A percentile compares a stretch with the other conserved stretches of the same genome.
Evolutionary conservation across 805 yeast species (phyloP).

Genomic region (Hanseniaspora mollemarum): DNA sequence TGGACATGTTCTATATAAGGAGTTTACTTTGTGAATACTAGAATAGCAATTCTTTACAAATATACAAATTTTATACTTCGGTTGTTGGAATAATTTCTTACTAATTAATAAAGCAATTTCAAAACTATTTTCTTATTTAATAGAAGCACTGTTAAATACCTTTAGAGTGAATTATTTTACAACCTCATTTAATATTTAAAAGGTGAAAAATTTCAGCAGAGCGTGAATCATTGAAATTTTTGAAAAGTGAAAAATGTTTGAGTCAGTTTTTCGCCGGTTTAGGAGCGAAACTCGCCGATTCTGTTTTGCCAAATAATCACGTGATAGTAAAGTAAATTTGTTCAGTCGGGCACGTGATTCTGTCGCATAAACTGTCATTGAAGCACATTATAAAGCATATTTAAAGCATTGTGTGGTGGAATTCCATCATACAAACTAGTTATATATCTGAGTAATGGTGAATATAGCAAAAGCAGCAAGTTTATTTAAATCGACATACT

Average conservation of each 20-base stretch:
- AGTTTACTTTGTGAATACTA: not conserved
- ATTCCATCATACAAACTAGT: too few species aligned
- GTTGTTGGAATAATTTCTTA: not conserved
- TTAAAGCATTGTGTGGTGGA: not conserved
- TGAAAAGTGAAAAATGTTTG: not conserved
- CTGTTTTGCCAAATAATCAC: not conserved
- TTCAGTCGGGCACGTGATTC: too few species aligned
- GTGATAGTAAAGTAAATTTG: not conserved
- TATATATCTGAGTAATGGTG: too few species aligned
- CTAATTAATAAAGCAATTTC: not conserved
- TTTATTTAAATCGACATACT: too few species aligned
- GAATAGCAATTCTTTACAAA: not conserved
- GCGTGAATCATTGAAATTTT: not conserved
- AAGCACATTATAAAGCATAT: too few species aligned
- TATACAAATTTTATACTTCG: not conserved
- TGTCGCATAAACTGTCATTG: too few species aligned
- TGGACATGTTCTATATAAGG: conserved; percentile 9
- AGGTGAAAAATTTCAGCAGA: not conserved
- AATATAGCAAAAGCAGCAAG: too few species aligned
- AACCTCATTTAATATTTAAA: not conserved
- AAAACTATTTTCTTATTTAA: not conserved
- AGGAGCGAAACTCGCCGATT: conserved; percentile 2
- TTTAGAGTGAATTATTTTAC: not conserved
- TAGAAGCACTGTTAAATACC: not conserved
- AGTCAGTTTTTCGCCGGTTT: conserved; percentile 1